phyloP scores from a whole-genome alignment of 2,329 filamentous ascomycete genomes.

The Pestalotiopsis sp. region DNA sequence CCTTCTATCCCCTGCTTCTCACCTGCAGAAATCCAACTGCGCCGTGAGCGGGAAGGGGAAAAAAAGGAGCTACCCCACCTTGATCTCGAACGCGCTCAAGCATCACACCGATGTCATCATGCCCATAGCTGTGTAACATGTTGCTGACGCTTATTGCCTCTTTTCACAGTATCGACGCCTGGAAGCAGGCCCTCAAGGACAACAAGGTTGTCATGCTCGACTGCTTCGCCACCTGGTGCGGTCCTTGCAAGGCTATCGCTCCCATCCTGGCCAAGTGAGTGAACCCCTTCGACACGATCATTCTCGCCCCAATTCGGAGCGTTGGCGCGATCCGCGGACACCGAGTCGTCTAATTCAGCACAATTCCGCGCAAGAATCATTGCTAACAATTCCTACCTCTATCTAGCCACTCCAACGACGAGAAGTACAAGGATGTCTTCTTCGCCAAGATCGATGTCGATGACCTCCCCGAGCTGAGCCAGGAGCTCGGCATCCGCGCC shows the following conservation, averaged over 20 bases:
- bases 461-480: constrained; percentile 71
- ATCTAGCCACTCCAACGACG: constrained; percentile 57
- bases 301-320: background rate
- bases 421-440: constrained; percentile 59
- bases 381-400: background rate
- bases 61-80: constrained; percentile 5
- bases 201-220: constrained; percentile 76
- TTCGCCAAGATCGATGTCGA: constrained; percentile 96
- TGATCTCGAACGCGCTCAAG: background rate
- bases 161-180: constrained; percentile 27
- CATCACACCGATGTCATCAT: background rate
- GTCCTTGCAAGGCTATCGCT: constrained; percentile 89
- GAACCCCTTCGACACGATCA: background rate
- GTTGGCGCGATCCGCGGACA: constrained; percentile 14
- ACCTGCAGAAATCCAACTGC: background rate
- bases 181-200: constrained; percentile 28
- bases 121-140: background rate
- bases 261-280: constrained; percentile 70
- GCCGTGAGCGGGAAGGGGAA: background rate
- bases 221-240: constrained; percentile 90
- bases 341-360: background rate
- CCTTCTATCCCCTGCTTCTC: background rate
- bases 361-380: constrained; percentile 12
- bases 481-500: constrained; percentile 78
- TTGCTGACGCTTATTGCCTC: background rate